Percentiles rank a stretch among this genome's conserved stretches.
Conservation (phyloP, 768 basidiomycete genomes). For the Suillus plorans region DNA sequence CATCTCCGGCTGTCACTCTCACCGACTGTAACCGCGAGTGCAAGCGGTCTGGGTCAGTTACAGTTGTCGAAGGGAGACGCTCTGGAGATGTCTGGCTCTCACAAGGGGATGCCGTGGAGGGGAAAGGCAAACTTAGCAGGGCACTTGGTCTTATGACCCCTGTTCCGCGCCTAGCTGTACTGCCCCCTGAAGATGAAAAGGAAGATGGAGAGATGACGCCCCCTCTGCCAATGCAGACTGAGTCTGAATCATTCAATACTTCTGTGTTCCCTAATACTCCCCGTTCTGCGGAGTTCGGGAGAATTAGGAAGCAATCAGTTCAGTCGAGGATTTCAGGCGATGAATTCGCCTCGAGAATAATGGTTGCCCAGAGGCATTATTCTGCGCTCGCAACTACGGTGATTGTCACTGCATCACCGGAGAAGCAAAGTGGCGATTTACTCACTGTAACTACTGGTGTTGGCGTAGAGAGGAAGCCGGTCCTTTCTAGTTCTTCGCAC, state of each 20-base stretch:
- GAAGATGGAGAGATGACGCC: slow-evolving; percentile 49
- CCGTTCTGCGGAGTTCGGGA: slow-evolving; percentile 57
- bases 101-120: slow-evolving; percentile 71
- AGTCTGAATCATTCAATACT: slow-evolving; percentile 42
- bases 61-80: slow-evolving; percentile 67
- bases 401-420: slow-evolving; percentile 50
- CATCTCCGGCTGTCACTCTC: slow-evolving; percentile 41
- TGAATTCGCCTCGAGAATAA: slow-evolving; percentile 55
- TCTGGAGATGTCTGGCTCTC: slow-evolving; percentile 76
- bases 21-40: slow-evolving; percentile 36
- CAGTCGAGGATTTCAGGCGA: slow-evolving; percentile 53
- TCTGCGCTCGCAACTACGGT: slow-evolving; percentile 69
- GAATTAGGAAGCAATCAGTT: slow-evolving; percentile 48
- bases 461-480: slow-evolving; percentile 27
- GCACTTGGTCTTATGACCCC: slow-evolving; percentile 63
- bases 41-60: slow-evolving; percentile 61
- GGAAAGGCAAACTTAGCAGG: slow-evolving; percentile 59
- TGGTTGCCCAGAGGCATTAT: slow-evolving; percentile 74
- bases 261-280: slow-evolving; percentile 50
- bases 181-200: slow-evolving; percentile 48
- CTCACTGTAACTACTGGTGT: slow-evolving; percentile 35
- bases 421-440: slow-evolving; percentile 25
- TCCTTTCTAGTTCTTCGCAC: slow-evolving; percentile 37
- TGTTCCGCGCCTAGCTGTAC: slow-evolving; percentile 65
- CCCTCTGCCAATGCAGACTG: slow-evolving; percentile 60